Conservation (phyloP, 1,139 yeast species). For the Pneumocystis wakefieldiae region DNA sequence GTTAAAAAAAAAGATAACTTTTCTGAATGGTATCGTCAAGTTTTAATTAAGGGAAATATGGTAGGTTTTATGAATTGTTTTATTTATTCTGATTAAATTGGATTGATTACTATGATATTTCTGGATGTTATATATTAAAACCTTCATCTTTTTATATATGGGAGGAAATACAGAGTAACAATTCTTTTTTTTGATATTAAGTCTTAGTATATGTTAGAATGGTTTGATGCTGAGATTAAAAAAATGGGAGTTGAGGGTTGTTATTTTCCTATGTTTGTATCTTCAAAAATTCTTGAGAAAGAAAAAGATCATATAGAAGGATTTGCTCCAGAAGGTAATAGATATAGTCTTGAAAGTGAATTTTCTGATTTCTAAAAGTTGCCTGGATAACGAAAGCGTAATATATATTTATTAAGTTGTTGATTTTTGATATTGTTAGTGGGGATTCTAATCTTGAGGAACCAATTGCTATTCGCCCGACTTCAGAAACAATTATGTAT, state of each 20-base stretch:
- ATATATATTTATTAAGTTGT: neutral
- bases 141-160: constrained; percentile 90
- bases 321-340: constrained; percentile 69
- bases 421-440: constrained; percentile 2
- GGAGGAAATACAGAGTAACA: constrained; percentile 66
- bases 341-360: neutral
- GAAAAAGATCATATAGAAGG: constrained; percentile 99
- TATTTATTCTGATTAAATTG: neutral
- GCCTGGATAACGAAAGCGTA: constrained; percentile 96
- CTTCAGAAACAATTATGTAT: constrained; percentile 98
- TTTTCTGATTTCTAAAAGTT: constrained; percentile 27
- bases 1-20: constrained; percentile 84
- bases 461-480: constrained; percentile 97
- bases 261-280: constrained; percentile 97
- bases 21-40: constrained; percentile 95
- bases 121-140: constrained; percentile 95
- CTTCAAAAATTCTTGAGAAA: constrained; percentile 78
- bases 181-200: neutral
- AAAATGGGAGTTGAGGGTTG: constrained; percentile 84
- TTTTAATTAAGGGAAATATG: constrained; percentile 87
- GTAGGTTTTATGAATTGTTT: constrained; percentile 20
- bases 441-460: constrained; percentile 90
- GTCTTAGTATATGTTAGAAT: constrained; percentile 24
- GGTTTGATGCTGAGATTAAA: constrained; percentile 70
- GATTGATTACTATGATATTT: constrained; percentile 92